Percentiles rank a stretch among this genome's conserved stretches.
Evolutionary conservation across 2,329 filamentous ascomycete species (phyloP).

Genomic region (Diatrype stigma): DNA sequence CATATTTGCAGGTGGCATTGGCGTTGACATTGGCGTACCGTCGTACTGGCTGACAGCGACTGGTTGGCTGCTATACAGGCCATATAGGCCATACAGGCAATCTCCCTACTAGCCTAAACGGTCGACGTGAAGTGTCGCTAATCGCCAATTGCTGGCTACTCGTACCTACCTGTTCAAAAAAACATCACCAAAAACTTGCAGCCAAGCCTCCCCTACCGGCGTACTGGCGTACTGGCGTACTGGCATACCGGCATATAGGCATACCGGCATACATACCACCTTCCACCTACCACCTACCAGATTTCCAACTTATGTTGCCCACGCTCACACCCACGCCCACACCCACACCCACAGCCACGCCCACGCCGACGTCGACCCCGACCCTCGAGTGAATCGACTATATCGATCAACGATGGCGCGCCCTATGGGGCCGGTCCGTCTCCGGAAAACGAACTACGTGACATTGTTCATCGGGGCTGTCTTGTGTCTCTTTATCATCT

Average conservation of each 20-base stretch:
- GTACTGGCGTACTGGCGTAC: no score
- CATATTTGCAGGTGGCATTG: no score
- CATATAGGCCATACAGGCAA: no score
- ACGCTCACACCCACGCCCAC: background rate
- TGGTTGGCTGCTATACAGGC: no score
- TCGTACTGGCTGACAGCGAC: no score
- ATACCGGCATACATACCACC: no score
- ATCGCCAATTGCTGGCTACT: background rate
- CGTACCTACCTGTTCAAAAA: background rate
- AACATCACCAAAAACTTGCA: no score
- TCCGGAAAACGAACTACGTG: constrained; percentile 31
- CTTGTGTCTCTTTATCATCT: constrained; percentile 30
- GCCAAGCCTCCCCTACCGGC: no score
- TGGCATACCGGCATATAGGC: no score
- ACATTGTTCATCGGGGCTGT: constrained; percentile 28
- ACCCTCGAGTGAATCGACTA: constrained; percentile 1
- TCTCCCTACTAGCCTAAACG: no score
- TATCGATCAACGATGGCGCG: constrained; percentile 27
- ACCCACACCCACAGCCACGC: background rate
- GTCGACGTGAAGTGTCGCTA: background rate
- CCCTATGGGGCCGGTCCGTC: constrained; percentile 31
- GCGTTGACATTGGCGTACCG: no score
- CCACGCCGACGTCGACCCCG: background rate
- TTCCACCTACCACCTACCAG: background rate
- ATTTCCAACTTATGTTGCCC: background rate